phyloP scores from a whole-genome alignment of 345 rosid species.

The Boechera divaricarpa region DNA sequence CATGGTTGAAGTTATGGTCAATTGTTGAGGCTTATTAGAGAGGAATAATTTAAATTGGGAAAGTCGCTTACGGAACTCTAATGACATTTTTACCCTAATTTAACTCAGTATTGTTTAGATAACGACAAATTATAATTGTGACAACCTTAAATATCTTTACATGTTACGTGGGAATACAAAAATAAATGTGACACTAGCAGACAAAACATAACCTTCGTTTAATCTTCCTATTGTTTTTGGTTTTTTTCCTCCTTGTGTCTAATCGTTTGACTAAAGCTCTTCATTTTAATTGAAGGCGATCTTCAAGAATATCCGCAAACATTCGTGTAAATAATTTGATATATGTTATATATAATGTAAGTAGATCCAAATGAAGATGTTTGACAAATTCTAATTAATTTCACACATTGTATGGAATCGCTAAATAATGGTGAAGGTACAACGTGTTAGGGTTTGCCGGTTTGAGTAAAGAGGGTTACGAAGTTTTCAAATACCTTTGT shows the following conservation, averaged over 20 bases:
- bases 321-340: slow-evolving; percentile 14
- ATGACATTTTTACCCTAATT: neutral
- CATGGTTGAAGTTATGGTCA: slow-evolving; percentile 23
- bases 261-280: slow-evolving; percentile 21
- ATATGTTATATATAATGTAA: neutral
- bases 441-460: neutral
- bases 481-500: neutral
- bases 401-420: neutral
- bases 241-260: neutral
- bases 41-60: slow-evolving; percentile 17
- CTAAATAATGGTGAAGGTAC: neutral
- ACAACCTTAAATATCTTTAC: slow-evolving; percentile 32
- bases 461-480: neutral
- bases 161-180: slow-evolving; percentile 13
- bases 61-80: slow-evolving; percentile 27
- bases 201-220: slow-evolving; percentile 14
- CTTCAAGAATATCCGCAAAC: slow-evolving; percentile 13
- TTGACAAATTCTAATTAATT: neutral
- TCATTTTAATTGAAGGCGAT: neutral
- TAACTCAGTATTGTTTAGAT: neutral
- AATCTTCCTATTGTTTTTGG: neutral
- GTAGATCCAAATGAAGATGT: slow-evolving; percentile 4
- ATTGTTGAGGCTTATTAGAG: slow-evolving; percentile 21
- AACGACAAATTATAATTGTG: slow-evolving; percentile 8
- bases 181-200: slow-evolving; percentile 11